Percentiles rank a stretch among this genome's conserved stretches.
Conservation (phyloP, 345 rosid species). For the Atalantia buxifolia region DNA sequence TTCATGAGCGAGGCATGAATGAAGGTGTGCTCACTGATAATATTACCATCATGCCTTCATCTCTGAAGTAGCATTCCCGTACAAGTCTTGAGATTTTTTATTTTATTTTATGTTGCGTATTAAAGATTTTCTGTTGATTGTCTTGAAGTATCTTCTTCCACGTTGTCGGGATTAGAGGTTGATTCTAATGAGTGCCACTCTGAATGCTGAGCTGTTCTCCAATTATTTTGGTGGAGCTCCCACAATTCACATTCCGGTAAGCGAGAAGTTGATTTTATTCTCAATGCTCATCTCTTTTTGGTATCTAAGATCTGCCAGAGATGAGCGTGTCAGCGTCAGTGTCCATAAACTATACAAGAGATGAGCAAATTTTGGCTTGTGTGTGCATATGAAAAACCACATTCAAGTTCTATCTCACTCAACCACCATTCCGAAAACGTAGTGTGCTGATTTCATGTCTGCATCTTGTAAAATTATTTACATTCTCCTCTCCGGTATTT, state of each 20-base stretch:
- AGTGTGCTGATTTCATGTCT: no score
- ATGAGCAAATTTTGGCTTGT: background rate
- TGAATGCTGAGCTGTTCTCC: conserved; percentile 96
- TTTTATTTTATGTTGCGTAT: conserved; percentile 5
- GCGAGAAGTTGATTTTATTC: conserved; percentile 17
- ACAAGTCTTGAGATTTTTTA: background rate
- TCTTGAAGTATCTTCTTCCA: conserved; percentile 95
- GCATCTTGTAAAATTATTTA: background rate
- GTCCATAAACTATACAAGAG: background rate
- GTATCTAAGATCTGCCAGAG: background rate
- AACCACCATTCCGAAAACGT: no score
- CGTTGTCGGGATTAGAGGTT: conserved; percentile 92
- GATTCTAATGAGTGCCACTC: conserved; percentile 96
- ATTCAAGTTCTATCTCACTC: background rate
- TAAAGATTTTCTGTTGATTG: conserved; percentile 89
- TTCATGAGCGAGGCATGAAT: conserved; percentile 99
- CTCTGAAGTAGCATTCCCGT: conserved; percentile 1
- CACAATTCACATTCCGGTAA: conserved; percentile 91
- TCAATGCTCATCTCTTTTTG: background rate
- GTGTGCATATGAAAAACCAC: background rate
- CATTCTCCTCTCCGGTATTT: background rate
- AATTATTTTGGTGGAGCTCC: conserved; percentile 89
- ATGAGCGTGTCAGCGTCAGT: no score
- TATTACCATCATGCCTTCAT: background rate
- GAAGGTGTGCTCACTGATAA: conserved; percentile 58